These are phyloP conservation scores for Hippophae tibetana DNA, from an alignment of 306 rosid species.

Conservation along the genomic window DNA sequence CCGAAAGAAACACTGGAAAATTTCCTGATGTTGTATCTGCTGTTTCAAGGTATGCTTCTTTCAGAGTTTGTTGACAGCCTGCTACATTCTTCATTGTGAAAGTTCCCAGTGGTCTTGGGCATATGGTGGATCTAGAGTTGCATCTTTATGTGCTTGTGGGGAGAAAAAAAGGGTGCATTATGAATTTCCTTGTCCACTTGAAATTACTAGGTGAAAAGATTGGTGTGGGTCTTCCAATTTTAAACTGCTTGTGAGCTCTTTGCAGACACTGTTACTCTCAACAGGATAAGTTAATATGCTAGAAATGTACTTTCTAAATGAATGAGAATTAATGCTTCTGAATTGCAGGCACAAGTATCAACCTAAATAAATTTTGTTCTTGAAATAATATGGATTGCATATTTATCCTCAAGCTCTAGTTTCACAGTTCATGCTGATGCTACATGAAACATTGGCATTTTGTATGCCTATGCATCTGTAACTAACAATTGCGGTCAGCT, in stretches of 20 bases:
- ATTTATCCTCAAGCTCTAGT: no score
- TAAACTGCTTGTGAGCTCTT: not conserved
- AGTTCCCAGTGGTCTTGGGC: not conserved
- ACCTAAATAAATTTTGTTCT: no score
- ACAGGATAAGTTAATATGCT: no score
- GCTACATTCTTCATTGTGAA: slow-evolving; percentile 4
- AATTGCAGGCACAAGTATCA: no score
- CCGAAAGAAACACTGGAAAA: slow-evolving; percentile 84
- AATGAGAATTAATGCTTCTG: no score
- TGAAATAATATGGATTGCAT: no score
- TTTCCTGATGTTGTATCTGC: slow-evolving; percentile 76
- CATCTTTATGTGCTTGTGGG: not conserved
- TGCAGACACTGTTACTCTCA: not conserved
- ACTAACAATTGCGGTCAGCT: slow-evolving; percentile 28
- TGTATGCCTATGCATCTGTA: slow-evolving; percentile 1
- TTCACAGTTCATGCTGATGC: not conserved
- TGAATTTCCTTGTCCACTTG: not conserved
- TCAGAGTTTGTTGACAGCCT: not conserved
- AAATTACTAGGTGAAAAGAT: not conserved
- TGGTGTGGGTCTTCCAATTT: not conserved
- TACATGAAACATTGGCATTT: not conserved
- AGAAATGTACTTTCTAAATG: no score
- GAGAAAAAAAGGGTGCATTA: not conserved
- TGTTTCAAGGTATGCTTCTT: slow-evolving; percentile 50
- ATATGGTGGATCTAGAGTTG: not conserved